Evolutionary conservation across 441 rosid genomes (phyloP).

Genomic region (Kokia cookei): DNA sequence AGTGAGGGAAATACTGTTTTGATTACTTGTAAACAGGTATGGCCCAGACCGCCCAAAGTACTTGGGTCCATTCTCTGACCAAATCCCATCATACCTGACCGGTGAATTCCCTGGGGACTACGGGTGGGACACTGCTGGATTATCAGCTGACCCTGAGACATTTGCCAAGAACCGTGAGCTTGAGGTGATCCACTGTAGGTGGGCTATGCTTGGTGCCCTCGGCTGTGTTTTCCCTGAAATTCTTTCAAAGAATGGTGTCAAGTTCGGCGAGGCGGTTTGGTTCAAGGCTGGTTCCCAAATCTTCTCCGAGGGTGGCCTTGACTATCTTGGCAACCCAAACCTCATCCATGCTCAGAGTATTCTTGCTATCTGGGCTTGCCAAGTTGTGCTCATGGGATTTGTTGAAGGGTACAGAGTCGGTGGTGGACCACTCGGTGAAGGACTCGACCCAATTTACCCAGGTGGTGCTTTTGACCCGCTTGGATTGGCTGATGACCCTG

Average conservation of each 20-base stretch:
- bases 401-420: slow-evolving; percentile 88
- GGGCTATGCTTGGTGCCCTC: slow-evolving; percentile 94
- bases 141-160: slow-evolving; percentile 89
- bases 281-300: slow-evolving; percentile 90
- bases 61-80: slow-evolving; percentile 91
- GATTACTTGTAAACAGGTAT: slow-evolving; percentile 37
- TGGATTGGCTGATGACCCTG: slow-evolving; percentile 82
- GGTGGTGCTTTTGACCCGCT: slow-evolving; percentile 93
- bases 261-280: slow-evolving; percentile 89
- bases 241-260: slow-evolving; percentile 73
- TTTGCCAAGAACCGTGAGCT: slow-evolving; percentile 93
- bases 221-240: slow-evolving; percentile 87
- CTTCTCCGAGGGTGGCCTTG: slow-evolving; percentile 87
- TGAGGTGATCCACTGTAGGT: slow-evolving; percentile 85
- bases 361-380: slow-evolving; percentile 83
- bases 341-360: slow-evolving; percentile 89
- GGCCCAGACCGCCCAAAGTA: slow-evolving; percentile 93
- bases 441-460: slow-evolving; percentile 79
- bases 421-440: slow-evolving; percentile 89
- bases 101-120: slow-evolving; percentile 92
- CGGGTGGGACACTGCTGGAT: slow-evolving; percentile 93
- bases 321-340: slow-evolving; percentile 87
- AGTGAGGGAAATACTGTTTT: neutral
- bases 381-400: slow-evolving; percentile 86
- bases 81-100: slow-evolving; percentile 83